Base-by-base conservation (phyloP, 1,139 yeast genomes). In the Blastobotrys apis region DNA sequence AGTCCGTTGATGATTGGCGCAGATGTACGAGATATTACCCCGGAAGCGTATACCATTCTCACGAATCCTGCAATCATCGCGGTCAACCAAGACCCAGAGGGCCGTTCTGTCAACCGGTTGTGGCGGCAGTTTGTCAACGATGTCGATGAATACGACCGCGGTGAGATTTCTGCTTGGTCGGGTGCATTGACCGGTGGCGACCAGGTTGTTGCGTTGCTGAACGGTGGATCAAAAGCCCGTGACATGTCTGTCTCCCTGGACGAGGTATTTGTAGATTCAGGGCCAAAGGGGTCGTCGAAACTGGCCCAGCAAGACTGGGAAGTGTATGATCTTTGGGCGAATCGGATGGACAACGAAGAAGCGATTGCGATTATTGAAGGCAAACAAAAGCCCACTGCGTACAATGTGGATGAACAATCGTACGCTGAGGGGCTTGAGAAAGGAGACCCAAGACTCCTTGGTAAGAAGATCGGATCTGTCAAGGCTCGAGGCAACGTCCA, bases 1-100 rank as follows among this genome's bases (percentile, higher is more conserved):
- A 59, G 64, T 19, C 63, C 65, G 10, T 49, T 62, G 20, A 49
- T 62, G 29, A 55, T 62, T 32, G 65, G 65, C 15, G 58, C 57
- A 30, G 63, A 61, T 45, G 50, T 61, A 10, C 39, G 57, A 8
- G 21, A 37, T 15, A 56, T 61, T 50, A 35, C 47, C 17, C 49
- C 51, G 15, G 52, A 51, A 27, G 55, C 60, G 5, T 51, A 49
- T 13, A 41, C 49, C 3, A 59, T 61, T 39, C 45, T 55, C 21
- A 48, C 53, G 41, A 60, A 52, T 42, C 54, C 53, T n/a, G 58
- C 60, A 2, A 46, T 60, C 16, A 45, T 61, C 31, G 60, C 60
- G 12, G 48, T 61, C 29, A 57, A 57, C 43, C 65, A 62, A 47
- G 65, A 62, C 41, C 49, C 52, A 2, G 43, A 49, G 8, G 53